Conservation (phyloP, 768 basidiomycete genomes). For the Leccinellum luteum region DNA sequence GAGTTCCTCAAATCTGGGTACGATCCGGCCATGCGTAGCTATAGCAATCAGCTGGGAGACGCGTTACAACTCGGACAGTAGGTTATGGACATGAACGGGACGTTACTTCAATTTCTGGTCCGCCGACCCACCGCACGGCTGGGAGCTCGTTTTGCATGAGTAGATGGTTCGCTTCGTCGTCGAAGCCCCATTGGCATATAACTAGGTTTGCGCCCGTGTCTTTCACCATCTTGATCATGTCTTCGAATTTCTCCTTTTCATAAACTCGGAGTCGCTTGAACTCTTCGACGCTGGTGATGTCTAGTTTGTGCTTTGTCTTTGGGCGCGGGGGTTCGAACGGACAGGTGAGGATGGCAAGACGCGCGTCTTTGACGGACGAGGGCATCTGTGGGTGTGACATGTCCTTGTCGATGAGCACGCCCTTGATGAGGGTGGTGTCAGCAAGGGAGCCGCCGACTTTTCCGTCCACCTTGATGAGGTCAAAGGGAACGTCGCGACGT, state of each 20-base stretch:
- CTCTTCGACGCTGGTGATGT: slow-evolving; percentile 95
- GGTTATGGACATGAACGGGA: neutral
- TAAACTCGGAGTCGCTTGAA: slow-evolving; percentile 93
- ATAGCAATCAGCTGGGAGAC: slow-evolving; percentile 84
- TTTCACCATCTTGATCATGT: slow-evolving; percentile 97
- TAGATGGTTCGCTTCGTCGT: slow-evolving; percentile 98
- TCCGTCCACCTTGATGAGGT: slow-evolving; percentile 98
- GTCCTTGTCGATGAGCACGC: slow-evolving; percentile 99
- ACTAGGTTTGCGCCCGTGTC: slow-evolving; percentile 97
- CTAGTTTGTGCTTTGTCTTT: slow-evolving; percentile 98
- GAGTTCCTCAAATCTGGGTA: slow-evolving; percentile 97
- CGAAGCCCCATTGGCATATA: slow-evolving; percentile 99
- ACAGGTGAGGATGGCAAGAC: slow-evolving; percentile 95
- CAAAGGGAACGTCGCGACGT: slow-evolving; percentile 92
- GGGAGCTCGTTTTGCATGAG: slow-evolving; percentile 98
- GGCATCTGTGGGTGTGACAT: slow-evolving; percentile 99
- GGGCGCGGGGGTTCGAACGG: slow-evolving; percentile 99
- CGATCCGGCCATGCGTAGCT: slow-evolving; percentile 96
- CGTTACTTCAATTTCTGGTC: slow-evolving; percentile 94
- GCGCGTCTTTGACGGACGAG: slow-evolving; percentile 79
- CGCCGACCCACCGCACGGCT: slow-evolving; percentile 98
- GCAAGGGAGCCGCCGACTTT: slow-evolving; percentile 97
- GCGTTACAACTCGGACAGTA: neutral
- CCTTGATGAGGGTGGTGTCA: slow-evolving; percentile 92
- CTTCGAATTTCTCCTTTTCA: slow-evolving; percentile 92